Evolutionary conservation across 768 basidiomycete genomes (phyloP).

Genomic region (Floccularia luteovirens): DNA sequence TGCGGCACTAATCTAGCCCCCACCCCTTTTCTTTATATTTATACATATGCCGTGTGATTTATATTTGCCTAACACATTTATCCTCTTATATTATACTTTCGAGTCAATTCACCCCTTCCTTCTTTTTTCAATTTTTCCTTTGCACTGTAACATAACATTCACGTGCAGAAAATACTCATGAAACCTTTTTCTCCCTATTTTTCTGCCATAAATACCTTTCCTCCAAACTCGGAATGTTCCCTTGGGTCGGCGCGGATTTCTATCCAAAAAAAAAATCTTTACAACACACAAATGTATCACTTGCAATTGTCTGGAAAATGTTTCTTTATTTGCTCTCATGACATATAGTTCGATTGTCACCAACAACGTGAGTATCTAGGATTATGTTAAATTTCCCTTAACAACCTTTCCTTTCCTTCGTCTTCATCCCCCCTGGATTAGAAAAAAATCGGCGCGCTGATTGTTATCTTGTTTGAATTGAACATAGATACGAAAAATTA

Average conservation of each 20-base stretch:
- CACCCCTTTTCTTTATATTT: conserved; percentile 4
- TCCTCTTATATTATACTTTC: conserved; percentile 3
- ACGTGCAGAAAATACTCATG: conserved; percentile 3
- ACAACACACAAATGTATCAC: neutral
- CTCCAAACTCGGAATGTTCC: too few species aligned
- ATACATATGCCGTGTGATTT: too few species aligned
- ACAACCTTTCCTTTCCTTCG: conserved; percentile 3
- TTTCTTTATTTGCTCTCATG: conserved; percentile 2
- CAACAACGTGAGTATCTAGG: conserved; percentile 60
- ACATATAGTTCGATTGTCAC: conserved; percentile 52
- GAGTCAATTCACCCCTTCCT: conserved; percentile 1
- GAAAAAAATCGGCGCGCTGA: neutral
- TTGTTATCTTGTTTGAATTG: conserved; percentile 2
- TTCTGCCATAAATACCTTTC: neutral
- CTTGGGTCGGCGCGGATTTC: too few species aligned
- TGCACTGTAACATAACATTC: conserved; percentile 4
- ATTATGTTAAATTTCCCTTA: neutral
- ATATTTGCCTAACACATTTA: conserved; percentile 8
- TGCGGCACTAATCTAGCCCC: conserved; percentile 53
- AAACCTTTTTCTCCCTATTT: too few species aligned
- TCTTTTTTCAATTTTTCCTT: conserved; percentile 7
- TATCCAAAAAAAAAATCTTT: neutral
- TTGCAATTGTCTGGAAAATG: too few species aligned
- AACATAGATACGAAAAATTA: conserved; percentile 20
- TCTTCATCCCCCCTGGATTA: neutral